Conservation (phyloP, 176 grass and related monocot species). For the Stipa capillata region DNA sequence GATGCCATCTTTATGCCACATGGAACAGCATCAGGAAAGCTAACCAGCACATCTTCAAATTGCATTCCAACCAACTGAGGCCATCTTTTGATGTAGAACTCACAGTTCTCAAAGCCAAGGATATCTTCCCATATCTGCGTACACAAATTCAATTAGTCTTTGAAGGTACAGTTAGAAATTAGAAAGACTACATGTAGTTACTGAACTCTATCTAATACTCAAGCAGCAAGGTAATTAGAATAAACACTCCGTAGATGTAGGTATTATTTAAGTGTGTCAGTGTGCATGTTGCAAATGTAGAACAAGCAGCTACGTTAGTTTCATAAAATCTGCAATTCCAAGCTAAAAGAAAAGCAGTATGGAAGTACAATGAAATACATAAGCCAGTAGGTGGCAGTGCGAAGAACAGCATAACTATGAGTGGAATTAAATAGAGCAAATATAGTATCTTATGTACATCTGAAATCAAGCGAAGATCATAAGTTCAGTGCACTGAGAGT, state of each 20-base stretch:
- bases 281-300: neutral
- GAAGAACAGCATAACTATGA: neutral
- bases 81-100: conserved; percentile 86
- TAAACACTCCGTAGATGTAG: neutral
- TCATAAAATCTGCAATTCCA: neutral
- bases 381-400: neutral
- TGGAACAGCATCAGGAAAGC: conserved; percentile 76
- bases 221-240: neutral
- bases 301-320: neutral
- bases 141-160: conserved; percentile 12
- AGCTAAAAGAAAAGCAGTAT: neutral
- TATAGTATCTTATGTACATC: neutral
- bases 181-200: neutral
- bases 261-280: neutral
- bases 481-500: neutral
- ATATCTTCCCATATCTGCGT: conserved; percentile 81
- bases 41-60: conserved; percentile 73
- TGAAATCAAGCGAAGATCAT: neutral
- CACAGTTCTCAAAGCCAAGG: conserved; percentile 79
- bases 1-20: conserved; percentile 75
- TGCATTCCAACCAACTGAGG: conserved; percentile 61
- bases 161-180: conserved; percentile 7
- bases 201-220: neutral
- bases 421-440: neutral
- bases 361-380: neutral